phyloP scores from a whole-genome alignment of 2,329 filamentous ascomycete genomes.

The Penicillium italicum region DNA sequence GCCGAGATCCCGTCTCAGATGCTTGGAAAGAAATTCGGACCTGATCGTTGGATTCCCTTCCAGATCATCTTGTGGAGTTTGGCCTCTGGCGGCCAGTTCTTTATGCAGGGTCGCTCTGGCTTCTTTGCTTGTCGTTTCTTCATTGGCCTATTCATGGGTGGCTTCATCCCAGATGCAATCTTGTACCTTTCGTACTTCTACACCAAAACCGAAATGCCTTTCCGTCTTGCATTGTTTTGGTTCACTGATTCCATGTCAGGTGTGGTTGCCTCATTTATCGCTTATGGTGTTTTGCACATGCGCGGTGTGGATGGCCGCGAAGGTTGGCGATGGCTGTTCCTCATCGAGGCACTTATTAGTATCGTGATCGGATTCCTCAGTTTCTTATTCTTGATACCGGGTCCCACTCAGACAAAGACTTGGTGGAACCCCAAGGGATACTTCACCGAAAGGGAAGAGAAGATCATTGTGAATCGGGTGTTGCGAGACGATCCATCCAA shows the following conservation, averaged over 20 bases:
- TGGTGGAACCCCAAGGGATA: conserved; percentile 59
- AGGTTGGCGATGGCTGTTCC: conserved; percentile 46
- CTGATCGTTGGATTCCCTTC: conserved; percentile 30
- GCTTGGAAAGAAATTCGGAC: conserved; percentile 29
- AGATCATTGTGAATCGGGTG: conserved; percentile 60
- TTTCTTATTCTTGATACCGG: conserved; percentile 42
- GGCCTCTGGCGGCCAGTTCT: conserved; percentile 25
- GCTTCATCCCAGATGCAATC: conserved; percentile 48
- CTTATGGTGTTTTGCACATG: conserved; percentile 39
- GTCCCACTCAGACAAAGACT: conserved; percentile 47
- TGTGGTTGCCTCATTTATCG: conserved; percentile 34
- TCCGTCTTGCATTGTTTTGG: conserved; percentile 40
- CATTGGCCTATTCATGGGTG: conserved; percentile 49
- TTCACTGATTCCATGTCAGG: conserved; percentile 32
- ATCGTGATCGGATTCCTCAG: conserved; percentile 42
- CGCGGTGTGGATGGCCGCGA: conserved; percentile 39
- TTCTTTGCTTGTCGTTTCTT: conserved; percentile 46
- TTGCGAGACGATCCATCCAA: conserved; percentile 44
- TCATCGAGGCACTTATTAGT: conserved; percentile 46
- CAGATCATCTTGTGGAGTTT: conserved; percentile 31
- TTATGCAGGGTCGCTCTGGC: conserved; percentile 28
- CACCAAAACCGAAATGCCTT: conserved; percentile 31
- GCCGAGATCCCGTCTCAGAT: conserved; percentile 34
- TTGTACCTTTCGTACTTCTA: conserved; percentile 43
- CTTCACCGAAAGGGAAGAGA: conserved; percentile 60